These are phyloP conservation scores for Alternaria viburni DNA, from an alignment of 2,329 filamentous ascomycete species.

Conservation along the genomic window DNA sequence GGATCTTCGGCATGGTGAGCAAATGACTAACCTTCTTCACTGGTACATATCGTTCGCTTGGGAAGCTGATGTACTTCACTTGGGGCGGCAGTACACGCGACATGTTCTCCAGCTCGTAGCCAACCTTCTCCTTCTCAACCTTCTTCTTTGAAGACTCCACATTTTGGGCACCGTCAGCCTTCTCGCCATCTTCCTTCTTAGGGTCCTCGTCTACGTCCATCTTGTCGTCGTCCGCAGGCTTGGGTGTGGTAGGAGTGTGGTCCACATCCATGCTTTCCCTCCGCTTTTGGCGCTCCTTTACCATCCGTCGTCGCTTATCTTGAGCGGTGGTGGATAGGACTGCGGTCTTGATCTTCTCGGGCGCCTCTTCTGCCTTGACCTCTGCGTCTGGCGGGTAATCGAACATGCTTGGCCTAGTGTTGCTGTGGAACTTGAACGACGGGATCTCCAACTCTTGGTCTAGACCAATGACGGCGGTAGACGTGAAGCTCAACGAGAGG, in stretches of 20 bases:
- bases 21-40: conserved; percentile 75
- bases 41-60: conserved; percentile 87
- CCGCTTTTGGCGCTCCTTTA: conserved; percentile 88
- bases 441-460: conserved; percentile 94
- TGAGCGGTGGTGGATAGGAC: conserved; percentile 96
- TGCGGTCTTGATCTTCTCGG: conserved; percentile 91
- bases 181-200: conserved; percentile 52
- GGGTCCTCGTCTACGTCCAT: conserved; percentile 72
- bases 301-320: conserved; percentile 91
- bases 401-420: conserved; percentile 91
- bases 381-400: conserved; percentile 98
- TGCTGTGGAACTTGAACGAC: conserved; percentile 93
- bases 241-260: conserved; percentile 75
- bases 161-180: conserved; percentile 60
- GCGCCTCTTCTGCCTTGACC: conserved; percentile 91
- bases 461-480: conserved; percentile 92
- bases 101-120: conserved; percentile 97
- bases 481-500: conserved; percentile 93
- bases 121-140: conserved; percentile 92
- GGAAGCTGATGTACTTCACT: conserved; percentile 94
- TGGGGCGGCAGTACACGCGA: conserved; percentile 89
- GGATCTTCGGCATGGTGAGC: background rate
- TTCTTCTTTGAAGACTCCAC: conserved; percentile 79
- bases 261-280: conserved; percentile 97
- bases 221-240: conserved; percentile 73